Percentiles rank a stretch among this genome's conserved stretches.
Conservation (phyloP, 1,284 basidiomycete species). For the Kwoniella shivajii region DNA sequence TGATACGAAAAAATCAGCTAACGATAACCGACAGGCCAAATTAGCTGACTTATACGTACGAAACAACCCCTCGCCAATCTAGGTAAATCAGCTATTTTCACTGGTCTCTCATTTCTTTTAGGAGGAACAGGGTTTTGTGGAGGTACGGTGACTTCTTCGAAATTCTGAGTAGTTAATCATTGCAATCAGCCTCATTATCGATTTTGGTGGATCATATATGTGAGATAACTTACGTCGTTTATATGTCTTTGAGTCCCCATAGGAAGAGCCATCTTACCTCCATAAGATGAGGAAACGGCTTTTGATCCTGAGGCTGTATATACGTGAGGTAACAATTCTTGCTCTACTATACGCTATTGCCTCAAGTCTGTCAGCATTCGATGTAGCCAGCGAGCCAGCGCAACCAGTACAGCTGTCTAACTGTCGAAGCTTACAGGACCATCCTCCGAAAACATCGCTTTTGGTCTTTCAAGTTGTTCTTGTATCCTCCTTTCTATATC, state of each 20-base stretch:
- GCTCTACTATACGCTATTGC: conserved; percentile 60
- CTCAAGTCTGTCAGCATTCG: background rate
- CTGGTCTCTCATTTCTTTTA: conserved; percentile 69
- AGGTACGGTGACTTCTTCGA: conserved; percentile 82
- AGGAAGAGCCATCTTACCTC: conserved; percentile 75
- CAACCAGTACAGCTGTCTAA: background rate
- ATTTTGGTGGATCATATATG: background rate
- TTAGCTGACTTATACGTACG: conserved; percentile 57
- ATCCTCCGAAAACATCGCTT: conserved; percentile 43
- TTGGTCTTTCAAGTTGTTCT: conserved; percentile 42
- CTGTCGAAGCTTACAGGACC: conserved; percentile 22
- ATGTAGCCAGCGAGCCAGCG: background rate
- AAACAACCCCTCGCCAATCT: conserved; percentile 83
- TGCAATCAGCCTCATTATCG: conserved; percentile 1
- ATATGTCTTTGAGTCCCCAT: conserved; percentile 73
- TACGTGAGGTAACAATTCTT: conserved; percentile 76
- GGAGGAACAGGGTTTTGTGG: conserved; percentile 80
- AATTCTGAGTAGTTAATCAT: conserved; percentile 51
- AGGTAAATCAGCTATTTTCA: conserved; percentile 75
- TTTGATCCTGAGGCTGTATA: conserved; percentile 69
- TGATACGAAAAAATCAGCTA: conserved; percentile 43
- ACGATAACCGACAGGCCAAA: background rate
- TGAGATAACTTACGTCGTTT: conserved; percentile 62
- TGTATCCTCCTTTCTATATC: conserved; percentile 40
- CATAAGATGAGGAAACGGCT: conserved; percentile 68